Percentiles rank a stretch among this genome's conserved stretches.
Conservation (phyloP, 2,329 filamentous ascomycete species). For the Chaetomiaceae sp. region DNA sequence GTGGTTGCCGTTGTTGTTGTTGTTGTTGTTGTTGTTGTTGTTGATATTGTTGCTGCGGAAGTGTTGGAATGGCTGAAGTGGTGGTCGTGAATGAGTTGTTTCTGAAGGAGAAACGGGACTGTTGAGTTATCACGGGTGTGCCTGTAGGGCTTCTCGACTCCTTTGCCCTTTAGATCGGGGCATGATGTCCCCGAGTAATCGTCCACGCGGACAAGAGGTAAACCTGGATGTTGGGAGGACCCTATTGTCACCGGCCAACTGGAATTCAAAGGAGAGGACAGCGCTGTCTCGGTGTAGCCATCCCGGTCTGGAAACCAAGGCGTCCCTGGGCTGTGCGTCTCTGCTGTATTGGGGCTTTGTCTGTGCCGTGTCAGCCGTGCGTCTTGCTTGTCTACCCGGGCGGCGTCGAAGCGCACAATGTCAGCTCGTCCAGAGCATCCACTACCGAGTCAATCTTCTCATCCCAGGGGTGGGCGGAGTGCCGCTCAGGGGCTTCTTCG, state of each 20-base stretch:
- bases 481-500: neutral
- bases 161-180: neutral
- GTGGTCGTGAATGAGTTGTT: neutral
- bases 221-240: neutral
- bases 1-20: conserved; percentile 3
- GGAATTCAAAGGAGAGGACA: conserved; percentile 19
- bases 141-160: neutral
- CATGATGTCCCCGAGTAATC: neutral
- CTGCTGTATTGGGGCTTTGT: conserved; percentile 18
- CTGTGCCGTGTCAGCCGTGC: neutral
- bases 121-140: neutral
- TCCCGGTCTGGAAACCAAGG: conserved; percentile 21
- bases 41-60: neutral
- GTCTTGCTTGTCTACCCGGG: too few relatives aligned
- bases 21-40: neutral
- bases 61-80: neutral
- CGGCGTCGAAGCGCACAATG: conserved; percentile 4
- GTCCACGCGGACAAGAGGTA: neutral
- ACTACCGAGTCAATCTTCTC: conserved; percentile 21
- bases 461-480: conserved; percentile 11
- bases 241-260: conserved; percentile 15
- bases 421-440: conserved; percentile 20
- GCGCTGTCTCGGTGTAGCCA: conserved; percentile 18
- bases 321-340: conserved; percentile 18
- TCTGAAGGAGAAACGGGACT: conserved; percentile 1